Evolutionary conservation across 2,329 filamentous ascomycete genomes (phyloP).

Genomic region (Botrytis fragariae): DNA sequence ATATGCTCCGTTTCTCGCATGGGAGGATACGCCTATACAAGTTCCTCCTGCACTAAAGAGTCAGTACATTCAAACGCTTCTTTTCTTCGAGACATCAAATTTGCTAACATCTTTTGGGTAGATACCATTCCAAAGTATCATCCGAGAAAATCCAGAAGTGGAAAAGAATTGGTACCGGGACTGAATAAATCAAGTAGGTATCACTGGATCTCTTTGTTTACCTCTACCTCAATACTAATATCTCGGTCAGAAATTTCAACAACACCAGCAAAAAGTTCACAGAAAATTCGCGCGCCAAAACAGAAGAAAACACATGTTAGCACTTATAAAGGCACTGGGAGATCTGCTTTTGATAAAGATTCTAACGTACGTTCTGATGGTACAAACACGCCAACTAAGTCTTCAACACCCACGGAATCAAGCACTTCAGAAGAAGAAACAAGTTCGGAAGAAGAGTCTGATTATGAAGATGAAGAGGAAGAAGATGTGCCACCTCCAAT

Average conservation of each 20-base stretch:
- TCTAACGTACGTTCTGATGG: constrained; percentile 27
- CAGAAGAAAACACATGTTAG: constrained; percentile 28
- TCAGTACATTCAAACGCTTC: constrained; percentile 23
- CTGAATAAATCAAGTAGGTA: constrained; percentile 36
- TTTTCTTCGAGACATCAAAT: constrained; percentile 5
- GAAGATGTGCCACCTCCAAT: constrained; percentile 28
- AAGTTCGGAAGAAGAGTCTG: constrained; percentile 38
- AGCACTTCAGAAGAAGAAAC: constrained; percentile 37
- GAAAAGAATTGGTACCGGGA: constrained; percentile 35
- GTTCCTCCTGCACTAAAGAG: constrained; percentile 35
- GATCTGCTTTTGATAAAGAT: constrained; percentile 26
- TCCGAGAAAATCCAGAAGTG: constrained; percentile 36
- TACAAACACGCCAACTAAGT: constrained; percentile 19
- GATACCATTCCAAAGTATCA: constrained; percentile 38
- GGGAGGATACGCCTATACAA: constrained; percentile 31
- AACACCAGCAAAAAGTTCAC: constrained; percentile 28
- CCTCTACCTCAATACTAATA: constrained; percentile 14
- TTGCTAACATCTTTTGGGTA: constrained; percentile 18
- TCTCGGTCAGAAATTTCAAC: constrained; percentile 28
- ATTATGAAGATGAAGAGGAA: constrained; percentile 37
- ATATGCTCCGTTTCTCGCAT: constrained; percentile 34
- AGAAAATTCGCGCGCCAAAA: constrained; percentile 31
- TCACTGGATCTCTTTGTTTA: constrained; percentile 6
- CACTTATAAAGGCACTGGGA: constrained; percentile 35
- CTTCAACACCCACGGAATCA: constrained; percentile 33